A percentile compares a stretch with the other conserved stretches of the same genome.
Evolutionary conservation across 2,329 filamentous ascomycete species (phyloP).

Genomic region (Tetracladium maxilliforme): DNA sequence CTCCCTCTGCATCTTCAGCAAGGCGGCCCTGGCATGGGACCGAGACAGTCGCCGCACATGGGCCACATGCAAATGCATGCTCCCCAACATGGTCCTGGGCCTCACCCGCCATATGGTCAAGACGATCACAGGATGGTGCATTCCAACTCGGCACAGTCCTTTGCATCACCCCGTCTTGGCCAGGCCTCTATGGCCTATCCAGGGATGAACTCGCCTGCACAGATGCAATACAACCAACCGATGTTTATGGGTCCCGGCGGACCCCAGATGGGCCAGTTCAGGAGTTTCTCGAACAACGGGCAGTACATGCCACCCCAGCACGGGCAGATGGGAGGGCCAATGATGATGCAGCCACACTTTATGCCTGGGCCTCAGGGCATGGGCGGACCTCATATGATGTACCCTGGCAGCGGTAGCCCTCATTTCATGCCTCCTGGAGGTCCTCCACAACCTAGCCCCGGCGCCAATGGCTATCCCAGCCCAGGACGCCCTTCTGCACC

Average conservation of each 20-base stretch:
- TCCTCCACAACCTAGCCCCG: slow-evolving; percentile 44
- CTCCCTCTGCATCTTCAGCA: slow-evolving; percentile 73
- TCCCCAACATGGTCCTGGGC: slow-evolving; percentile 54
- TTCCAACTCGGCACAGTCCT: slow-evolving; percentile 69
- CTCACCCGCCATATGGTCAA: slow-evolving; percentile 50
- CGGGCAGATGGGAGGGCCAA: slow-evolving; percentile 56
- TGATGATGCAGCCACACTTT: slow-evolving; percentile 74
- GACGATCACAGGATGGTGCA: slow-evolving; percentile 87
- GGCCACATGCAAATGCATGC: slow-evolving; percentile 64
- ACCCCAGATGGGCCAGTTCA: slow-evolving; percentile 56
- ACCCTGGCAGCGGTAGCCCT: slow-evolving; percentile 49
- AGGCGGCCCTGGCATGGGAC: slow-evolving; percentile 49
- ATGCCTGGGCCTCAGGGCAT: slow-evolving; percentile 60
- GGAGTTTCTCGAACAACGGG: slow-evolving; percentile 56
- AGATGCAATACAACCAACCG: slow-evolving; percentile 57
- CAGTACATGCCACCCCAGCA: slow-evolving; percentile 62
- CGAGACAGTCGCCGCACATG: slow-evolving; percentile 60
- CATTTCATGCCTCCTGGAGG: slow-evolving; percentile 49
- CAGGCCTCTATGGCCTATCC: slow-evolving; percentile 61
- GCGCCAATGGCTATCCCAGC: slow-evolving; percentile 71
- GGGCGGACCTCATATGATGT: slow-evolving; percentile 70
- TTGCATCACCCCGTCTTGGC: slow-evolving; percentile 68
- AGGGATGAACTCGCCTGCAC: slow-evolving; percentile 52
- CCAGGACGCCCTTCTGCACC: slow-evolving; percentile 65
- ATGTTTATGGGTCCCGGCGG: slow-evolving; percentile 57